phyloP scores from a whole-genome alignment of 495 filamentous ascomycete species.

The Parmelia sp. region DNA sequence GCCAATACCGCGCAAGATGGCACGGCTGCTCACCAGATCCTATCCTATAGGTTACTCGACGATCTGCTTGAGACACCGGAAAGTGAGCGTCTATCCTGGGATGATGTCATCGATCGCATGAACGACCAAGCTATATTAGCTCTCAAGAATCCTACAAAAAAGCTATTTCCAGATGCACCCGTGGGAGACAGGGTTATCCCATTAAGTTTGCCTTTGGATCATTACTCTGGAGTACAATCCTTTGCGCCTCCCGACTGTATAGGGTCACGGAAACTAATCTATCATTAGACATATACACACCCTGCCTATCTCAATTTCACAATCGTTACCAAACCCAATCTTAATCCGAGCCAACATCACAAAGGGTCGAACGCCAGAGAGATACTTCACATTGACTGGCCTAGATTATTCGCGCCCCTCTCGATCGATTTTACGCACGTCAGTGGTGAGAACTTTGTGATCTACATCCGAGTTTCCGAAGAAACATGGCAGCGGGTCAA shows the following conservation, averaged over 20 bases:
- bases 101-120: not conserved
- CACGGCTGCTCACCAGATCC: constrained; percentile 20
- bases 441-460: constrained; percentile 26
- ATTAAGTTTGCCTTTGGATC: constrained; percentile 28
- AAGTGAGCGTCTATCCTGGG: constrained; percentile 25
- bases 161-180: constrained; percentile 12
- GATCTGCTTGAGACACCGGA: constrained; percentile 33
- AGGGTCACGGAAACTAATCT: not conserved
- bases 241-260: not conserved
- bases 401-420: not conserved
- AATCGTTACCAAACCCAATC: constrained; percentile 12
- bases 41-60: constrained; percentile 39
- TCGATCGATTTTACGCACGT: constrained; percentile 22
- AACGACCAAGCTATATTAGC: not conserved
- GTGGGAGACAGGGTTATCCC: constrained; percentile 26
- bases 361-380: constrained; percentile 20
- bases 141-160: not conserved
- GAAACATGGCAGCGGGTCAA: constrained; percentile 28
- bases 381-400: constrained; percentile 25
- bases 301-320: constrained; percentile 38
- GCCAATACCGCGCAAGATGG: constrained; percentile 37
- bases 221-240: constrained; percentile 31
- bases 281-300: constrained; percentile 34
- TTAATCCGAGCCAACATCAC: constrained; percentile 16
- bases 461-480: not conserved